Evolutionary conservation across 75 land plant genomes (phyloP), one percentile per base, ranked within the genome.

Genomic region (Gnetum montanum): DNA sequence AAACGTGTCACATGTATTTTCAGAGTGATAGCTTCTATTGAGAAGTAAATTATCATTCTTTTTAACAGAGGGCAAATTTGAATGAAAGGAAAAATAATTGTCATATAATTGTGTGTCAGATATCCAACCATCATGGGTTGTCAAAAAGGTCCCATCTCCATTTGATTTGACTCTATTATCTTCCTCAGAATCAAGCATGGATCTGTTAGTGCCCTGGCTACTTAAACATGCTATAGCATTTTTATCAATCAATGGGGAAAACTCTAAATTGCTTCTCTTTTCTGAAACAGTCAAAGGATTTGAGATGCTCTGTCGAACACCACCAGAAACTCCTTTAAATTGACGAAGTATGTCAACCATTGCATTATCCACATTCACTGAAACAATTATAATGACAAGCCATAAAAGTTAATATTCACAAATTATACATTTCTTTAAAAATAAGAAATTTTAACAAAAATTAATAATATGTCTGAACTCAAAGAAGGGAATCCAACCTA

Each of bases 311-410:
- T 74, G 77, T 60, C 63, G 40, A 16, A 83, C 60, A 24, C 82
- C 83, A 74, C 81, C 85, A 11, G 96, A 85, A 61, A 86, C 91
- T 30, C 91, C 99, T 69, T 82, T 92, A 33, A 95, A 72, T 57
- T 95, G 99, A 34, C 99, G 88, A 68, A 90, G 71, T 57, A 90
- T 83, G 60, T 95, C 99, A 82, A 90, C 99, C 81, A 95, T 68
- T 4, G 99, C 99, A 86, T 95, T 97, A 75, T 95, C 99, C 40
- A 95, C 84, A 74, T 95, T 95, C 13, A 86, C 96, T 94, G 90
- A 13, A 18, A 18, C 6, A 33, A 31, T 19, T 53, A 53, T 15
- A 33, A 30, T 30, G 28, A 29, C 28, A 34, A 50, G 10, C 20
- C 22, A 8, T 4, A 22, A 19, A 6, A n/a, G 10, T 22, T 53